These are phyloP conservation scores for Saccharum hybrid DNA, from an alignment of 202 grass and related monocot genomes.

Conservation along the genomic window DNA sequence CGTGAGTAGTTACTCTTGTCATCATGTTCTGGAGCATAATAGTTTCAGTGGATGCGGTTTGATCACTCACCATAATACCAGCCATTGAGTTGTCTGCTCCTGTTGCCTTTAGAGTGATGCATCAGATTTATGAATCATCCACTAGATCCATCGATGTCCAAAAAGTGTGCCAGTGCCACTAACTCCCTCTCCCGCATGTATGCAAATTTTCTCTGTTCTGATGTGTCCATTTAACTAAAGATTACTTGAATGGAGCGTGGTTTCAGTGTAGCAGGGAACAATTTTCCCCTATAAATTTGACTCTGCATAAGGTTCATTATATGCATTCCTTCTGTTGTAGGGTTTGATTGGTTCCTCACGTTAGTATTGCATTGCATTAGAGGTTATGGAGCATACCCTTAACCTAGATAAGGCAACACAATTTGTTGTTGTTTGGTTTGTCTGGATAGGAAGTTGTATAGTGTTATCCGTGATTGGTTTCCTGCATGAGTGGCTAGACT, in stretches of 20 bases:
- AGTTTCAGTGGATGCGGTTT: constrained; percentile 33
- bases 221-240: background rate
- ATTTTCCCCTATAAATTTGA: background rate
- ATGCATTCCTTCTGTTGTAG: background rate
- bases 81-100: constrained; percentile 7
- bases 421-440: background rate
- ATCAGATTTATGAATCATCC: constrained; percentile 7
- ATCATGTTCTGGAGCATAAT: constrained; percentile 17
- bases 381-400: background rate
- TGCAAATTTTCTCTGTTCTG: background rate
- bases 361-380: background rate
- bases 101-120: constrained; percentile 12
- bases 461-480: background rate
- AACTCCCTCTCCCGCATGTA: background rate
- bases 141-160: background rate
- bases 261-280: background rate
- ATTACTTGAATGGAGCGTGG: background rate
- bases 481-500: background rate
- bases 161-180: background rate
- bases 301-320: background rate
- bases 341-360: background rate
- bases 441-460: background rate
- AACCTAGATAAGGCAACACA: background rate
- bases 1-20: constrained; percentile 15
- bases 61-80: background rate